phyloP scores from a whole-genome alignment of 768 basidiomycete genomes.

The Lentinula sp. region DNA sequence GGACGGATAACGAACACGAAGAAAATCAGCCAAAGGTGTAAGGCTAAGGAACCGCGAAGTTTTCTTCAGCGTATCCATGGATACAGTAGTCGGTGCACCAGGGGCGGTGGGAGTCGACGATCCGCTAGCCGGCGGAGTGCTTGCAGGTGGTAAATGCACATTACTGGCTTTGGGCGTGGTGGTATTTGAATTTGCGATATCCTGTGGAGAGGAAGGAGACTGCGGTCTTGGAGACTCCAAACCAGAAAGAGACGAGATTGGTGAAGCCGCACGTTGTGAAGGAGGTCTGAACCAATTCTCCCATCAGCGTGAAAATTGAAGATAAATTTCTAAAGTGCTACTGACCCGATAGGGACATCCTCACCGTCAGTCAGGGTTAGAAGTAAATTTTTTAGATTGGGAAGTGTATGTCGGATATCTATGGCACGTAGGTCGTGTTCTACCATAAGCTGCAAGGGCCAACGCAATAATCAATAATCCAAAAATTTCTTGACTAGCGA shows the following conservation, averaged over 20 bases:
- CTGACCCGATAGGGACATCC: constrained; percentile 28
- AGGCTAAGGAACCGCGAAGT: constrained; percentile 46
- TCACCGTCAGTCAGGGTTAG: constrained; percentile 79
- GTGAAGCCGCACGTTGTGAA: constrained; percentile 18
- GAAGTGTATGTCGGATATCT: constrained; percentile 93
- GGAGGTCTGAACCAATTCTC: constrained; percentile 7
- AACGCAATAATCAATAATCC: constrained; percentile 7
- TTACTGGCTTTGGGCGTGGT: constrained; percentile 32
- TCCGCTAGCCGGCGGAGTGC: constrained; percentile 47
- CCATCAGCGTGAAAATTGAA: neutral
- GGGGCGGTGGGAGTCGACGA: constrained; percentile 46
- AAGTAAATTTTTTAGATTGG: constrained; percentile 91
- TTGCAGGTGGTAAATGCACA: constrained; percentile 22
- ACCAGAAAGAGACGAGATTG: constrained; percentile 18
- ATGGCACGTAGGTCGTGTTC: constrained; percentile 84
- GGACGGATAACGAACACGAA: constrained; percentile 57
- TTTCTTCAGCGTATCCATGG: constrained; percentile 32
- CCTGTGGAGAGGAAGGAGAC: constrained; percentile 14
- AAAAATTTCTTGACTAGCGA: neutral
- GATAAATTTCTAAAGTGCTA: neutral
- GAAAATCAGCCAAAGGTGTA: constrained; percentile 57
- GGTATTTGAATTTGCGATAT: constrained; percentile 9
- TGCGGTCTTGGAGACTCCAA: constrained; percentile 17
- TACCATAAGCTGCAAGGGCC: constrained; percentile 67
- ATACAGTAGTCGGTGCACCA: constrained; percentile 14